Evolutionary conservation across 139 green algal species (phyloP).

Genomic region (Micractinium sp.): DNA sequence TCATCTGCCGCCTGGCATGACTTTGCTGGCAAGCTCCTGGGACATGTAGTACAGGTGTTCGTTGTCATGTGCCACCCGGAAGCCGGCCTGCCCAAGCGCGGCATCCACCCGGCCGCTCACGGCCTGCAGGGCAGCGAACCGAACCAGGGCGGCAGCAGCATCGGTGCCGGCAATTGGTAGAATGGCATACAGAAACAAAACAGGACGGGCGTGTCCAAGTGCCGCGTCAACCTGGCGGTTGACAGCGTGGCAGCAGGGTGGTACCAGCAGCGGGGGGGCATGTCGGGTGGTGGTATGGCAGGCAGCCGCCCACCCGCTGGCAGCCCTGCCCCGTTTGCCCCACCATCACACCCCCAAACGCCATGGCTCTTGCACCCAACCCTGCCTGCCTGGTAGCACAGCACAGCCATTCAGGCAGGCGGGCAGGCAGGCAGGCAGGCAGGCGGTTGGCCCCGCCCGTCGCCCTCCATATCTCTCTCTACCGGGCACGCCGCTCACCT

Average conservation of each 20-base stretch:
- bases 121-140: neutral
- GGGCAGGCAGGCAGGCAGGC: neutral
- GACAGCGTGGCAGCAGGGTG: too few species aligned
- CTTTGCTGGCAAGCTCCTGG: neutral
- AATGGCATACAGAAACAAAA: neutral
- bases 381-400: too few species aligned
- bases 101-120: conserved; percentile 7
- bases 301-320: too few species aligned
- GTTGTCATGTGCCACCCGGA: conserved; percentile 2
- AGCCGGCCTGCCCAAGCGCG: neutral
- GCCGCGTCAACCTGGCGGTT: too few species aligned
- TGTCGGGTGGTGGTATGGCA: too few species aligned
- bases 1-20: too few species aligned
- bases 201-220: neutral
- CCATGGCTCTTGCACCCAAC: too few species aligned
- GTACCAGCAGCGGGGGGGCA: too few species aligned
- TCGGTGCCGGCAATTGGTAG: too few species aligned
- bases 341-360: too few species aligned
- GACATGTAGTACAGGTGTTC: conserved; percentile 27
- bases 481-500: neutral
- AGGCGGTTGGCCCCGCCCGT: neutral
- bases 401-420: neutral
- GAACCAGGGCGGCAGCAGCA: too few species aligned
- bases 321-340: too few species aligned
- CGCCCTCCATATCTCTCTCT: neutral